Evolutionary conservation across 2,329 filamentous ascomycete genomes (phyloP).

Genomic region (Raffaelea deltoideospora): DNA sequence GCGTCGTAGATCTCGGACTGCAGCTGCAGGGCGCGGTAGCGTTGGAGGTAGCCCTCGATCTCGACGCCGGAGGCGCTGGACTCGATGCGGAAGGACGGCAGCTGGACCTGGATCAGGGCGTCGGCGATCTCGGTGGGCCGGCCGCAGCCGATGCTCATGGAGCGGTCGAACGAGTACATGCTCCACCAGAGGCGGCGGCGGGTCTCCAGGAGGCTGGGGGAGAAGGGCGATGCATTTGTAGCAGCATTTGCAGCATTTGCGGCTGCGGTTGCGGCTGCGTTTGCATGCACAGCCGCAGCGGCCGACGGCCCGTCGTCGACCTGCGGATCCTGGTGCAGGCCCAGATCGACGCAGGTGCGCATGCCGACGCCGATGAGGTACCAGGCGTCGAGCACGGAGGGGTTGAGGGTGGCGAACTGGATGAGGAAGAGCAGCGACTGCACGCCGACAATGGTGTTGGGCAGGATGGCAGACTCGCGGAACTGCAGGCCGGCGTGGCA

Average conservation of each 20-base stretch:
- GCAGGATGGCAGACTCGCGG: conserved; percentile 11
- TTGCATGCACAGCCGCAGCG: too few species aligned
- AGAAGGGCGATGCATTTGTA: too few species aligned
- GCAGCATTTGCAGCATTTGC: too few species aligned
- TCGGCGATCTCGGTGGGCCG: conserved; percentile 12
- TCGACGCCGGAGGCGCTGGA: conserved; percentile 8
- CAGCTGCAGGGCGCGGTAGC: conserved; percentile 11
- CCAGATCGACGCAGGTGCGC: conserved; percentile 35
- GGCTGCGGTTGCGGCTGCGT: too few species aligned
- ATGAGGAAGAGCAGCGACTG: neutral
- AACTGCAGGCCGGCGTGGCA: conserved; percentile 11
- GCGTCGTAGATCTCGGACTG: conserved; percentile 12
- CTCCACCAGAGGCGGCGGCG: conserved; percentile 13
- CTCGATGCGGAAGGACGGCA: conserved; percentile 12
- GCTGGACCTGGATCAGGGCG: conserved; percentile 8
- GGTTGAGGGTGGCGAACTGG: conserved; percentile 12
- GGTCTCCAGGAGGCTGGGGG: conserved; percentile 13
- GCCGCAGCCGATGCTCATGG: conserved; percentile 11
- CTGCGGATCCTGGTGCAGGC: conserved; percentile 20
- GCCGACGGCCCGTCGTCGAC: neutral
- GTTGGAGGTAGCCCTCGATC: conserved; percentile 12
- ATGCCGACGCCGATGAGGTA: conserved; percentile 39
- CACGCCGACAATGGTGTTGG: conserved; percentile 12
- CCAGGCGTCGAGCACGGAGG: conserved; percentile 19
- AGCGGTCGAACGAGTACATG: conserved; percentile 14